Base-by-base conservation (phyloP, 176 grass and related monocot species). In the Areca catechu region DNA sequence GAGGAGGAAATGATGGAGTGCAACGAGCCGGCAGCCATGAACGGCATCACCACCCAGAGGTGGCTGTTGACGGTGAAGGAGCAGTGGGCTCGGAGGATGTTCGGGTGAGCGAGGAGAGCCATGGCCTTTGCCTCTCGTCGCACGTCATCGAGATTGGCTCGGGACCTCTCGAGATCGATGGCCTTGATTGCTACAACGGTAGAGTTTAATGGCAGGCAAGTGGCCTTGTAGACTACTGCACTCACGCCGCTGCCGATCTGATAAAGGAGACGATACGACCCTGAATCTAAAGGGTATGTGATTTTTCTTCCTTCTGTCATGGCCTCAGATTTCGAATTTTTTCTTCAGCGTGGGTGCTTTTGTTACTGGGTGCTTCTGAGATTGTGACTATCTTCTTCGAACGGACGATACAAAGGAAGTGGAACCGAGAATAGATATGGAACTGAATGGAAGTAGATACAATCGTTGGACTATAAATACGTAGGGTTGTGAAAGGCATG, bases 31-130 rank as follows among this genome's bases (percentile, higher is more conserved):
- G 85, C 85, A 6, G 28, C 90, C 90, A 95, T 95, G 76, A 95
- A 95, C 2, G 90, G 90, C 90, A 95, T 95, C 43, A 95, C 82
- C 2, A 95, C 90, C 90, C 90, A 95, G 0, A 95, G 73, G 64
- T 89, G 76, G 59, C 25, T 85, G 47, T 82, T 82, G 4, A 95
- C 90, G 3, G 83, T 86, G 82, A 95, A 95, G 50, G 85, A 95
- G 76, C 90, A 95, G 74, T 95, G 90, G 30, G 90, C 90, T 1
- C 82, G 90, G 21, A 95, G 90, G 19, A 95, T 70, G 74, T 95
- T 89, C 16, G 58, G 60, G 67, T 95, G 90, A 47, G 62, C 86
- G 7, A 95, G 79, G 4, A 95, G 79, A 0, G 85, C 78, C 90
- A 95, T 86, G 14, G 90, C 85, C 76, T 95, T 95, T 1, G 90